These are phyloP conservation scores for Blastobotrys chiropterorum DNA, from an alignment of 805 yeast genomes.

Conservation along the genomic window DNA sequence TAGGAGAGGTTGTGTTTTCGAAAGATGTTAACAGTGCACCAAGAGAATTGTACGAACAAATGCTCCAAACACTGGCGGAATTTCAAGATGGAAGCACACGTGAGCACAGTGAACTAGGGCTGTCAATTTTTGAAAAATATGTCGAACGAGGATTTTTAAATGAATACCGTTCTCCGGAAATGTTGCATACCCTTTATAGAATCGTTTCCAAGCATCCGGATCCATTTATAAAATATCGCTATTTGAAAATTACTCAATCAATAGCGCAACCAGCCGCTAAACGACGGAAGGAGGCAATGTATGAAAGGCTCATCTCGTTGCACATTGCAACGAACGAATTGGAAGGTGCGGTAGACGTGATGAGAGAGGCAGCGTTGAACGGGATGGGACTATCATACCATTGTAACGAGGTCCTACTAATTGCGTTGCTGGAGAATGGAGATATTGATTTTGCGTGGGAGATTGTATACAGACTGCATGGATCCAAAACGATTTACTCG, in stretches of 20 bases:
- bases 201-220: neutral
- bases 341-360: slow-evolving; percentile 22
- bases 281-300: neutral
- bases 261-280: neutral
- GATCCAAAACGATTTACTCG: slow-evolving; percentile 19
- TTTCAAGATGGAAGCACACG: neutral
- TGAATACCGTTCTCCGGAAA: neutral
- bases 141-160: neutral
- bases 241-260: neutral
- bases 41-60: neutral
- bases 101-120: neutral
- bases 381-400: slow-evolving; percentile 16
- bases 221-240: neutral
- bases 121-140: neutral
- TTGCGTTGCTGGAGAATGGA: slow-evolving; percentile 21
- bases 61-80: neutral
- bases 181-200: neutral
- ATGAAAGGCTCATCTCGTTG: slow-evolving; percentile 18
- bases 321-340: slow-evolving; percentile 16
- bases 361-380: slow-evolving; percentile 21
- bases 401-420: slow-evolving; percentile 23
- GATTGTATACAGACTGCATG: slow-evolving; percentile 19
- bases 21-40: neutral
- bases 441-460: slow-evolving; percentile 27
- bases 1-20: neutral